These are phyloP conservation scores for Beauveria medogensis DNA, from an alignment of 2,329 filamentous ascomycete species.

Conservation along the genomic window DNA sequence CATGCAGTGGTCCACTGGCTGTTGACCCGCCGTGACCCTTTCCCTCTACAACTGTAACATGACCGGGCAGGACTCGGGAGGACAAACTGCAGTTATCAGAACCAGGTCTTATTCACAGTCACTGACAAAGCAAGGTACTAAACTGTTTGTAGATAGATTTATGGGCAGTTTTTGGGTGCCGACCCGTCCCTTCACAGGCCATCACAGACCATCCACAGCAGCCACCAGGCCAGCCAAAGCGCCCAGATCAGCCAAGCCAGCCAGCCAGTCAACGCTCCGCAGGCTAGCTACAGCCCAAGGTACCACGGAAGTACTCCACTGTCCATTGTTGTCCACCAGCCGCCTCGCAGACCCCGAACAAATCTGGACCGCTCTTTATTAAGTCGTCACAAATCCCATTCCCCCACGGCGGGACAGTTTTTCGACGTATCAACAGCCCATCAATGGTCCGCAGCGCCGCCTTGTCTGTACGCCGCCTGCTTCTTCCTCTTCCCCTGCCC, in stretches of 20 bases:
- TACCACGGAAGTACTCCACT: neutral
- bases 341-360: neutral
- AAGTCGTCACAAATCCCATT: constrained; percentile 2
- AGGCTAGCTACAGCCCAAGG: neutral
- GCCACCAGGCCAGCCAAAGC: no score
- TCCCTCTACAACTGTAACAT: no score
- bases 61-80: no score
- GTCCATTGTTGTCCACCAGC: neutral
- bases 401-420: neutral
- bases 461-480: constrained; percentile 3
- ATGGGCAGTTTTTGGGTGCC: no score
- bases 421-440: neutral
- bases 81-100: no score
- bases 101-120: no score
- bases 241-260: no score
- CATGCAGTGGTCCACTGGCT: neutral
- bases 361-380: neutral
- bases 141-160: no score
- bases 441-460: constrained; percentile 7
- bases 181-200: no score
- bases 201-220: no score
- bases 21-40: neutral
- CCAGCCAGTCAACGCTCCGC: no score
- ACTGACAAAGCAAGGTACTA: no score
- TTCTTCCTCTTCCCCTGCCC: neutral